Evolutionary conservation across 495 filamentous ascomycete genomes (phyloP), one percentile per base, ranked within the genome.

Genomic region (Immersiella caudata): DNA sequence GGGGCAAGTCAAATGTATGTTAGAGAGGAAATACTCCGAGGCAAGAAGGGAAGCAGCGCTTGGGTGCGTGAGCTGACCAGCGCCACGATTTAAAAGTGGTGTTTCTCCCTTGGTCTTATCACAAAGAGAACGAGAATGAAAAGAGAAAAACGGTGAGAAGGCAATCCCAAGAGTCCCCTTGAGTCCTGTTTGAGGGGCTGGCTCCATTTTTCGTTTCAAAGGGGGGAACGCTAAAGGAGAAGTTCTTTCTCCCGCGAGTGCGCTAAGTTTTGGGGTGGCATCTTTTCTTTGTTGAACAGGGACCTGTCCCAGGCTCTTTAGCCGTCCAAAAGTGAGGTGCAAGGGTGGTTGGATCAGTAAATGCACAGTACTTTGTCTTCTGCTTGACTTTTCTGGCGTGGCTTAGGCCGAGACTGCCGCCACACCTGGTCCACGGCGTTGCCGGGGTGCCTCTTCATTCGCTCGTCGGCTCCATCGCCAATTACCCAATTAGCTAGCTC

Each of bases 221-320:
- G 29, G 29, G 29, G 3, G 29, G 29, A 8, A 33, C 29, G 29
- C 29, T 33, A 33, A 33, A 33, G 55, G 55, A 58, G 6, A 58
- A 24, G 55, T 58, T 58, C 55, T 24, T 58, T 58, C n/a, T n/a
- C n/a, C n/a, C n/a, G n/a, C n/a, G n/a, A n/a, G n/a, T n/a, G n/a
- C n/a, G n/a, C n/a, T n/a, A n/a, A n/a, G n/a, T n/a, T n/a, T n/a
- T n/a, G n/a, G n/a, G n/a, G n/a, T n/a, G n/a, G n/a, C n/a, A n/a
- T n/a, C n/a, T n/a, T 58, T 18, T 58, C 55, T 58, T 58, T 58
- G 55, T 58, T 58, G 18, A n/a, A n/a, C n/a, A n/a, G n/a, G n/a
- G n/a, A n/a, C n/a, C n/a, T n/a, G n/a, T n/a, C n/a, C n/a, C n/a
- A n/a, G n/a, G n/a, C n/a, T n/a, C n/a, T 58, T 20, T 4, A 58